Evolutionary conservation across 805 yeast species (phyloP).

Genomic region (Clavispora fructus): DNA sequence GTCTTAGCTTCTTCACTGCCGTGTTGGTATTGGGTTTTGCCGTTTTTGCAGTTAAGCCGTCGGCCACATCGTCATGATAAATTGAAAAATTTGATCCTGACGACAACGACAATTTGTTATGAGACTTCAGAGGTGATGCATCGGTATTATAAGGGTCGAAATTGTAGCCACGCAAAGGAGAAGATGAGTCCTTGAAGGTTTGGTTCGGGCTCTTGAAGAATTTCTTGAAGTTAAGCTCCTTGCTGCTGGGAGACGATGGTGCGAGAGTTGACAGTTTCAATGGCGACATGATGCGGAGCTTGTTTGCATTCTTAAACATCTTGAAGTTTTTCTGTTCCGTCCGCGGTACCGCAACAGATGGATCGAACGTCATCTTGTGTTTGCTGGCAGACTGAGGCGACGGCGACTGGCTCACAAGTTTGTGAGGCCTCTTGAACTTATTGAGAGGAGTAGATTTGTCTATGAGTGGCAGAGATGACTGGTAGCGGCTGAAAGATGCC

Average conservation of each 20-base stretch:
- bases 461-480: slow-evolving; percentile 7
- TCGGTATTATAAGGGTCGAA: slow-evolving; percentile 10
- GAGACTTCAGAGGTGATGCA: not conserved
- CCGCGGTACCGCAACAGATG: not conserved
- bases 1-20: not conserved
- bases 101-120: not conserved
- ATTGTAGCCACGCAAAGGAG: slow-evolving; percentile 9
- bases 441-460: slow-evolving; percentile 13
- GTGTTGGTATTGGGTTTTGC: too few species aligned
- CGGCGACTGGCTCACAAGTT: slow-evolving; percentile 39
- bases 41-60: not conserved
- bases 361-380: slow-evolving; percentile 8
- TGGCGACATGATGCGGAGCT: slow-evolving; percentile 32
- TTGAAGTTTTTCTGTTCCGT: slow-evolving; percentile 15
- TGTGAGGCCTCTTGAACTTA: slow-evolving; percentile 41
- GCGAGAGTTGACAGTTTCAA: slow-evolving; percentile 3
- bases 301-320: slow-evolving; percentile 31
- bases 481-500: slow-evolving; percentile 6
- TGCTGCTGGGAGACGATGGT: slow-evolving; percentile 7
- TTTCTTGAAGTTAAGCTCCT: slow-evolving; percentile 9
- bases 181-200: slow-evolving; percentile 12
- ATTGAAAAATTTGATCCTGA: slow-evolving; percentile 9
- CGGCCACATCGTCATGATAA: slow-evolving; percentile 7
- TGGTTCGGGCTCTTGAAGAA: slow-evolving; percentile 12
- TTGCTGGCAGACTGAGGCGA: slow-evolving; percentile 25